Percentiles rank a stretch among this genome's conserved stretches.
Evolutionary conservation across 306 rosid species (phyloP).

Genomic region (Hippophae rhamnoides): DNA sequence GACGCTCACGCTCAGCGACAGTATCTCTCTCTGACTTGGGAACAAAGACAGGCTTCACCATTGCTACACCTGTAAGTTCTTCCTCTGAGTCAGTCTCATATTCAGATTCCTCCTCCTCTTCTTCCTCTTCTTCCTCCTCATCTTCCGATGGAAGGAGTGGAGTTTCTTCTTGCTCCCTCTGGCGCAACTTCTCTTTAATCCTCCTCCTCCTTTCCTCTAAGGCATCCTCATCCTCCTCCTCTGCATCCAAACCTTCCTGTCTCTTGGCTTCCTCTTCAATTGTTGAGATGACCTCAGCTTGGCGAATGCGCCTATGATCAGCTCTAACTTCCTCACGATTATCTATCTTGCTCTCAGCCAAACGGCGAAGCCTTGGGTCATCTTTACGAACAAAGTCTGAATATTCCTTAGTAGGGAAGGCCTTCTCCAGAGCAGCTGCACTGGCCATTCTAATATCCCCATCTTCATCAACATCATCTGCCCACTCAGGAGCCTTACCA

Average conservation of each 20-base stretch:
- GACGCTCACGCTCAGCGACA: constrained; percentile 83
- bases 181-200: constrained; percentile 64
- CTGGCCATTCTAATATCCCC: constrained; percentile 47
- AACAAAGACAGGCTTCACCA: constrained; percentile 95
- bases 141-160: constrained; percentile 39
- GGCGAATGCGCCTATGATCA: constrained; percentile 76
- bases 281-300: constrained; percentile 84
- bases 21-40: constrained; percentile 94
- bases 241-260: constrained; percentile 81
- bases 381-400: constrained; percentile 42
- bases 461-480: constrained; percentile 65
- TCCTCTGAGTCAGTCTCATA: constrained; percentile 94
- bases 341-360: constrained; percentile 74
- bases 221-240: constrained; percentile 68
- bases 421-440: constrained; percentile 63
- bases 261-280: constrained; percentile 82
- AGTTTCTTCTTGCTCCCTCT: constrained; percentile 66
- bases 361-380: constrained; percentile 75
- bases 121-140: constrained; percentile 63
- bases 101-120: constrained; percentile 80
- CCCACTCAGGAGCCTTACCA: constrained; percentile 95
- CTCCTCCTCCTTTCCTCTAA: constrained; percentile 69
- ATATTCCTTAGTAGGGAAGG: constrained; percentile 59
- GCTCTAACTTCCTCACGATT: constrained; percentile 89
- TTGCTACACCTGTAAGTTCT: constrained; percentile 68